These are phyloP conservation scores for Colletotrichum sidae DNA, from an alignment of 2,329 filamentous ascomycete species.

Conservation along the genomic window DNA sequence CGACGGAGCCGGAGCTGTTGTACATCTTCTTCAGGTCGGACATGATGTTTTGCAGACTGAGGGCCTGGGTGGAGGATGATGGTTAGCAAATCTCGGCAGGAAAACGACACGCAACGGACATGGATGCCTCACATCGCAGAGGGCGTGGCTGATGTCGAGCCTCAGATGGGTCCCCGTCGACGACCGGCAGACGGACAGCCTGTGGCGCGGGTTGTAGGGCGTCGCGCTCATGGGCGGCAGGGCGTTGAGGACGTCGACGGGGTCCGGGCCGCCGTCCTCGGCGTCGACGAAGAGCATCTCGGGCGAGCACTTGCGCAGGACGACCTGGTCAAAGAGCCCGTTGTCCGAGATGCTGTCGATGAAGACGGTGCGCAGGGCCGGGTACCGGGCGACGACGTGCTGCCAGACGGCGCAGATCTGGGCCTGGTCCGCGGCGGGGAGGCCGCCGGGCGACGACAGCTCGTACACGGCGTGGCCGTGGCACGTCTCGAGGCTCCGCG, in stretches of 20 bases:
- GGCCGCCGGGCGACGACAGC: constrained; percentile 51
- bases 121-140: constrained; percentile 56
- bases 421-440: constrained; percentile 52
- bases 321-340: constrained; percentile 62
- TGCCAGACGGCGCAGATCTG: constrained; percentile 64
- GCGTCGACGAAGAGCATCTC: constrained; percentile 66
- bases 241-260: constrained; percentile 52
- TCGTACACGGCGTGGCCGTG: constrained; percentile 62
- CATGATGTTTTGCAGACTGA: constrained; percentile 59
- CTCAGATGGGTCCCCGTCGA: constrained; percentile 58
- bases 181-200: constrained; percentile 62
- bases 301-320: constrained; percentile 60
- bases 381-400: constrained; percentile 57
- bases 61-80: constrained; percentile 12
- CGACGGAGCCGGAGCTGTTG: constrained; percentile 51
- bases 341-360: constrained; percentile 61
- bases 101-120: not conserved
- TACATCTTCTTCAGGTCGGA: constrained; percentile 60
- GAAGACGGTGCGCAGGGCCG: constrained; percentile 62
- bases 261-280: constrained; percentile 48
- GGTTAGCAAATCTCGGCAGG: not conserved
- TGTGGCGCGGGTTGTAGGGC: constrained; percentile 58
- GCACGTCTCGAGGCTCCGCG: constrained; percentile 53
- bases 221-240: constrained; percentile 54
- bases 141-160: constrained; percentile 62